A percentile compares a stretch with the other conserved stretches of the same genome.
Evolutionary conservation across 2,329 filamentous ascomycete species (phyloP).

Genomic region (Microcyclospora tardicrescens): DNA sequence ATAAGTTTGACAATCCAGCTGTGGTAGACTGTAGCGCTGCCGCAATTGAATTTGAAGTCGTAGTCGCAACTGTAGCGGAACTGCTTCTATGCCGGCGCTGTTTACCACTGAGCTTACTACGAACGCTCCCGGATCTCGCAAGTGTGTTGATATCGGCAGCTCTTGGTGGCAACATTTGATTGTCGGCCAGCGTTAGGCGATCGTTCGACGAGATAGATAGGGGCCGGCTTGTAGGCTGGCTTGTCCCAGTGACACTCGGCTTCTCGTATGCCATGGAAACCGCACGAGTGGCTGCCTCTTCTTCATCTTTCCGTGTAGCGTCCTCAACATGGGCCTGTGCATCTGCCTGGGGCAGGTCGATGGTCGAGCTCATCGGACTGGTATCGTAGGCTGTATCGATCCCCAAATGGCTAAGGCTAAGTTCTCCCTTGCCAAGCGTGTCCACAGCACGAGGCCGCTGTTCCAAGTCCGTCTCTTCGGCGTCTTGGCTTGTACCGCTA

Average conservation of each 20-base stretch:
- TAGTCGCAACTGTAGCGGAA: slow-evolving; percentile 52
- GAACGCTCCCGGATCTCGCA: slow-evolving; percentile 40
- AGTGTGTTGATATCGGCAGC: slow-evolving; percentile 42
- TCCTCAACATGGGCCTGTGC: slow-evolving; percentile 30
- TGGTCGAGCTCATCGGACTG: slow-evolving; percentile 45
- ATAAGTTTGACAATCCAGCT: slow-evolving; percentile 53
- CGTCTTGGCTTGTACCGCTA: neutral
- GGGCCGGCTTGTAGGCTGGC: slow-evolving; percentile 24
- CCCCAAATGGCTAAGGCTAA: slow-evolving; percentile 80
- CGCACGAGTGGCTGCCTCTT: slow-evolving; percentile 45
- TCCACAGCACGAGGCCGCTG: slow-evolving; percentile 49
- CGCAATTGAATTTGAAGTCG: slow-evolving; percentile 48
- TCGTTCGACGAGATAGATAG: slow-evolving; percentile 28
- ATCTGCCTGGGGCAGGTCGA: slow-evolving; percentile 45
- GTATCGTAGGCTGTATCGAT: slow-evolving; percentile 46
- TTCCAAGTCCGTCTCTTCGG: slow-evolving; percentile 2
- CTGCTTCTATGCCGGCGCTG: slow-evolving; percentile 64
- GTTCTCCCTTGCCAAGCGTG: slow-evolving; percentile 75
- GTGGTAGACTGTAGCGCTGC: slow-evolving; percentile 60
- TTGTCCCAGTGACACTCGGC: slow-evolving; percentile 18
- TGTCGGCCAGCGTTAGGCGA: slow-evolving; percentile 31
- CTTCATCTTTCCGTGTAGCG: slow-evolving; percentile 43
- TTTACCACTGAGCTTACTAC: slow-evolving; percentile 40
- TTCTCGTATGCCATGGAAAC: slow-evolving; percentile 48
- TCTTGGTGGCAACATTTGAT: slow-evolving; percentile 55